phyloP scores from a whole-genome alignment of 768 basidiomycete species.

The Cystofilobasidium capitatum region DNA sequence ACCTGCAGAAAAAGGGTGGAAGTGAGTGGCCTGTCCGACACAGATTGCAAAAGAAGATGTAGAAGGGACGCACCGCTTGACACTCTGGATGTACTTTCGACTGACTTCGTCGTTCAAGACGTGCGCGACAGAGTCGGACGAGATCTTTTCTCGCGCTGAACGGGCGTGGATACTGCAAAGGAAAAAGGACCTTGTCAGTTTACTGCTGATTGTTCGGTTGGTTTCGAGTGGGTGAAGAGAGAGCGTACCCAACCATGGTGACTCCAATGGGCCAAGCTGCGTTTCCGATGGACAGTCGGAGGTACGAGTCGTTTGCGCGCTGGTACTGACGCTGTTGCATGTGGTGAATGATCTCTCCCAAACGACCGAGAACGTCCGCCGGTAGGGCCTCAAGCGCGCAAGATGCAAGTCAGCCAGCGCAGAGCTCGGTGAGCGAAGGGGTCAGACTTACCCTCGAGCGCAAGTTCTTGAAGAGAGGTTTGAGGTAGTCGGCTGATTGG shows the following conservation, averaged over 20 bases:
- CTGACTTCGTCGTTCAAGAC: slow-evolving; percentile 98
- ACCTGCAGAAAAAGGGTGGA: slow-evolving; percentile 44
- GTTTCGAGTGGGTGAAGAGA: neutral
- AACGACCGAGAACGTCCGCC: slow-evolving; percentile 67
- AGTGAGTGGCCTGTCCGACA: neutral
- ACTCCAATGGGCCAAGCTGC: slow-evolving; percentile 99
- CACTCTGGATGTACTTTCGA: slow-evolving; percentile 94
- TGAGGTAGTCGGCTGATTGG: slow-evolving; percentile 91
- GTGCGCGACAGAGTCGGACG: slow-evolving; percentile 91
- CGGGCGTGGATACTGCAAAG: slow-evolving; percentile 80
- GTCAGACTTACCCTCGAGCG: slow-evolving; percentile 64
- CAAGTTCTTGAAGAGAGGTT: slow-evolving; percentile 85
- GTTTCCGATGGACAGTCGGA: slow-evolving; percentile 93
- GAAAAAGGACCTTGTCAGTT: neutral
- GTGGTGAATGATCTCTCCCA: slow-evolving; percentile 87
- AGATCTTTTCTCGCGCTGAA: slow-evolving; percentile 95
- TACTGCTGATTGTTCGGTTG: too few species aligned
- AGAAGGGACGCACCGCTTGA: slow-evolving; percentile 58
- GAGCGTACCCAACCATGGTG: slow-evolving; percentile 83
- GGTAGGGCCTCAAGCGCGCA: slow-evolving; percentile 58
- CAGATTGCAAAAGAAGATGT: neutral
- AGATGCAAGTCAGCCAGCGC: neutral
- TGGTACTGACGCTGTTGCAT: slow-evolving; percentile 97
- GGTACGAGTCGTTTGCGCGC: slow-evolving; percentile 89
- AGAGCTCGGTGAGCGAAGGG: neutral